These are phyloP conservation scores for Vitis rupestris DNA, from an alignment of 164 flowering plant genomes.

Conservation along the genomic window DNA sequence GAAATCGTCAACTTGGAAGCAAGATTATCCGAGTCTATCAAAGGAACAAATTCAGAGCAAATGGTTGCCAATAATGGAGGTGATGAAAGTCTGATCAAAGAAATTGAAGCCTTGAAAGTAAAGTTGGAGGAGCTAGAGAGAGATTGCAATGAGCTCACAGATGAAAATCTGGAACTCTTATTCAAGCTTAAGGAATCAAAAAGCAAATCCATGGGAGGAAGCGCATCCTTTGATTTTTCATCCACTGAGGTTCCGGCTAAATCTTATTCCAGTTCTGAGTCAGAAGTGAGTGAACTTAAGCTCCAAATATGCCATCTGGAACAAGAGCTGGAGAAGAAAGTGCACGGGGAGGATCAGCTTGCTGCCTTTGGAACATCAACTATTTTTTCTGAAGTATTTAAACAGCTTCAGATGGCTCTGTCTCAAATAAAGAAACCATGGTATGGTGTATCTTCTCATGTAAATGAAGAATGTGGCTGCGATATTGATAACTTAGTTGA, in stretches of 20 bases:
- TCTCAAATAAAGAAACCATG: conserved; percentile 32
- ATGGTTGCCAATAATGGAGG: conserved; percentile 10
- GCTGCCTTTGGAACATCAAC: conserved; percentile 18
- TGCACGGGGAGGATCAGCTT: conserved; percentile 16
- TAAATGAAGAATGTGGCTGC: conserved; percentile 11
- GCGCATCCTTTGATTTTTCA: conserved; percentile 3
- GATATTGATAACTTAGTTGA: conserved; percentile 14
- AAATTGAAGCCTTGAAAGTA: conserved; percentile 36
- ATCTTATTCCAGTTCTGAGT: conserved; percentile 14
- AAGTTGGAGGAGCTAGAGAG: conserved; percentile 54
- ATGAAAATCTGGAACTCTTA: conserved; percentile 56
- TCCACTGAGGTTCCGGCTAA: conserved; percentile 4
- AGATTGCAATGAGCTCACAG: conserved; percentile 60
- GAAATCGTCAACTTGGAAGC: conserved; percentile 44
- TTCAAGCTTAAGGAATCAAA: conserved; percentile 45
- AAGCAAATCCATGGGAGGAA: conserved; percentile 8
- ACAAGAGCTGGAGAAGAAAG: conserved; percentile 27
- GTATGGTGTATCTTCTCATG: conserved; percentile 13
- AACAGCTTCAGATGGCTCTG: conserved; percentile 38
- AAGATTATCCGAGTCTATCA: conserved; percentile 33
- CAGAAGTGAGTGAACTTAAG: conserved; percentile 29
- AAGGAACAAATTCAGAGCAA: conserved; percentile 17
- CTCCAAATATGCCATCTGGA: conserved; percentile 24
- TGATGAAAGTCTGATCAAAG: conserved; percentile 27
- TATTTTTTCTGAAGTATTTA: conserved; percentile 23